Evolutionary conservation across 768 basidiomycete genomes (phyloP), one percentile per base, ranked within the genome.

Genomic region (Crepidotus variabilis): DNA sequence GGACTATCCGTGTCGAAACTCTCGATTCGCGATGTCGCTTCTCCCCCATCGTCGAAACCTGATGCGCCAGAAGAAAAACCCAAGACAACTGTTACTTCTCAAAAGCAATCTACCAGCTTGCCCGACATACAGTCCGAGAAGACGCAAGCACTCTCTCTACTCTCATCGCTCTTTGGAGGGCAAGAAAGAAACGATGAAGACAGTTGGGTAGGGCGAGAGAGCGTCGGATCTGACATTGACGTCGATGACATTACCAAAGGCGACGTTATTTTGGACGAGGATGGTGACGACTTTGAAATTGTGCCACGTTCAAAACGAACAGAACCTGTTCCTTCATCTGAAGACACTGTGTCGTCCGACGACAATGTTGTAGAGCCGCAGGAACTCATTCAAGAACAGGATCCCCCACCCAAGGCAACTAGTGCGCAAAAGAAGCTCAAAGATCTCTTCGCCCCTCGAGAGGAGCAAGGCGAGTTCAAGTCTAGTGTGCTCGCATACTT

Each of bases 381-480:
- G 14, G 10, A 57, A 33, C 23, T 43, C 5, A 2, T 11, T 5
- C 3, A 43, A 14, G 39, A 43, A 11, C 5, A 57, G 13, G 39
- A 55, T 10, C 14, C 50, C 35, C 24, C 14, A 50, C 22, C 45
- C 20, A 51, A 53, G 23, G n/a, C 14, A 33, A 18, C 45, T 48
- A 60, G 34, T 43, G 54, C 52, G 24, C 50, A 57, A 16, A 66
- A 63, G 3, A 82, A 76, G 28, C 75, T 93, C 20, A 89, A 89
- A 63, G 86, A 89, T 60, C 72, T 92, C 5, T 92, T 93, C 61
- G 84, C 84, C 16, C 87, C 88, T 0, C 77, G 76, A 20, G 84
- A 85, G 60, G 84, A 85, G 56, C 81, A 86, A 65, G 80, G 88
- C 86, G 61, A n/a, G 74, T 24, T 45, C 23, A 4, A 66, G 32